Percentiles rank a stretch among this genome's conserved stretches.
phyloP scores from a whole-genome alignment of 176 grass and related monocot genomes.

The Chloris gayana region DNA sequence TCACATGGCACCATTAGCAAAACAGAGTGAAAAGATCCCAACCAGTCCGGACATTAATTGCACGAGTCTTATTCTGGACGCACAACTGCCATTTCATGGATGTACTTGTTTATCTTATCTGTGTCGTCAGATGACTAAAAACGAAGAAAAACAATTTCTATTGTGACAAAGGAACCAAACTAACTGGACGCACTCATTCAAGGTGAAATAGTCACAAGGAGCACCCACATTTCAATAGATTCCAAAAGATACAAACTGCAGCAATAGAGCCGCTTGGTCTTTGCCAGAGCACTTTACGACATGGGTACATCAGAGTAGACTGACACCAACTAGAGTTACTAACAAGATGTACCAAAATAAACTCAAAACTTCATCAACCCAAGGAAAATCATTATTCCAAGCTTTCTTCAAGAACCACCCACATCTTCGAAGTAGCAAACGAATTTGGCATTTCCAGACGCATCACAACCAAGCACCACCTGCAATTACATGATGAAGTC shows the following conservation, averaged over 20 bases:
- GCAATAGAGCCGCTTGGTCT: slow-evolving; percentile 33
- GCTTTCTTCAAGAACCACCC: slow-evolving; percentile 35
- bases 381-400: slow-evolving; percentile 48
- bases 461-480: slow-evolving; percentile 45
- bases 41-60: not conserved
- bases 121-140: not conserved
- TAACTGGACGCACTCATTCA: slow-evolving; percentile 6
- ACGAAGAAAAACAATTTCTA: not conserved
- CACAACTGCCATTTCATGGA: not conserved
- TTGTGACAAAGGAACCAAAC: not conserved
- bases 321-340: slow-evolving; percentile 38
- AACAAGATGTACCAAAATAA: slow-evolving; percentile 42
- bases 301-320: slow-evolving; percentile 41
- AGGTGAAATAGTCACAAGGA: slow-evolving; percentile 37
- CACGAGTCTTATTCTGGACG: not conserved
- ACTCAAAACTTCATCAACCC: slow-evolving; percentile 30
- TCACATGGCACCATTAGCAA: not conserved
- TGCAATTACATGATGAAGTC: slow-evolving; percentile 27
- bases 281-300: slow-evolving; percentile 34
- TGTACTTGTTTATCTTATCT: not conserved
- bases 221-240: slow-evolving; percentile 27
- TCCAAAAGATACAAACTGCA: slow-evolving; percentile 42
- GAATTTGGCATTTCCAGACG: slow-evolving; percentile 39
- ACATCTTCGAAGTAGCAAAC: slow-evolving; percentile 44
- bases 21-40: not conserved